Percentiles rank a stretch among this genome's conserved stretches.
These are phyloP conservation scores for Cicer pinnatifidum DNA, from an alignment of 306 rosid species.

Conservation along the genomic window DNA sequence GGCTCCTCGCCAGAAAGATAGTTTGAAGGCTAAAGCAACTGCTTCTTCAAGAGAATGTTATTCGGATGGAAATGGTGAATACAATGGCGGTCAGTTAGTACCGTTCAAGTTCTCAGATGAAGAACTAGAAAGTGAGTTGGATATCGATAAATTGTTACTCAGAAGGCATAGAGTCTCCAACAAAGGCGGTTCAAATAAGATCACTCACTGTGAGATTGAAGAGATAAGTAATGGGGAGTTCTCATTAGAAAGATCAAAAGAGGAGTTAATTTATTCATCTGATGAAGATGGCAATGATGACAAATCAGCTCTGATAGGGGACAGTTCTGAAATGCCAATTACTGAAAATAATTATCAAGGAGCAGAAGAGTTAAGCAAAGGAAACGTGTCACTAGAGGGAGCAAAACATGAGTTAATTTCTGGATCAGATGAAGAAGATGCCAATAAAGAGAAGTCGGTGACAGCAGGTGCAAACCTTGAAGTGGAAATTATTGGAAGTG, in stretches of 20 bases:
- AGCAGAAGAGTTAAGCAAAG: slow-evolving; percentile 22
- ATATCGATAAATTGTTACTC: slow-evolving; percentile 45
- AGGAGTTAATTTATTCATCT: slow-evolving; percentile 13
- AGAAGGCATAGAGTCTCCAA: slow-evolving; percentile 52
- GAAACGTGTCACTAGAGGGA: slow-evolving; percentile 31
- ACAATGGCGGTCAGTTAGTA: slow-evolving; percentile 46
- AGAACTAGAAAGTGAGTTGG: slow-evolving; percentile 50
- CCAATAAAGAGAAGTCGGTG: slow-evolving; percentile 36
- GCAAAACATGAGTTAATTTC: slow-evolving; percentile 26
- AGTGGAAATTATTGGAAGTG: slow-evolving; percentile 42
- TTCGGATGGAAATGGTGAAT: slow-evolving; percentile 42
- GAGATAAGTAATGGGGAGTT: slow-evolving; percentile 45
- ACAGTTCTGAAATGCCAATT: slow-evolving; percentile 43
- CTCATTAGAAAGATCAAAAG: slow-evolving; percentile 38
- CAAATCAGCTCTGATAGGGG: slow-evolving; percentile 41
- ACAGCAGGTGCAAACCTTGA: slow-evolving; percentile 43
- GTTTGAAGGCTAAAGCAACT: slow-evolving; percentile 42
- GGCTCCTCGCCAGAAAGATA: slow-evolving; percentile 35
- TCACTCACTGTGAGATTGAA: slow-evolving; percentile 52
- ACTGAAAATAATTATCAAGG: slow-evolving; percentile 38
- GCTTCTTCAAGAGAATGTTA: slow-evolving; percentile 53
- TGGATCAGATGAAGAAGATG: slow-evolving; percentile 41
- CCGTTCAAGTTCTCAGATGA: slow-evolving; percentile 48
- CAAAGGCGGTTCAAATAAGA: slow-evolving; percentile 51
- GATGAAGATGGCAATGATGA: slow-evolving; percentile 42